Base-by-base conservation (phyloP, 306 rosid genomes). In the Hylodesmum podocarpum region DNA sequence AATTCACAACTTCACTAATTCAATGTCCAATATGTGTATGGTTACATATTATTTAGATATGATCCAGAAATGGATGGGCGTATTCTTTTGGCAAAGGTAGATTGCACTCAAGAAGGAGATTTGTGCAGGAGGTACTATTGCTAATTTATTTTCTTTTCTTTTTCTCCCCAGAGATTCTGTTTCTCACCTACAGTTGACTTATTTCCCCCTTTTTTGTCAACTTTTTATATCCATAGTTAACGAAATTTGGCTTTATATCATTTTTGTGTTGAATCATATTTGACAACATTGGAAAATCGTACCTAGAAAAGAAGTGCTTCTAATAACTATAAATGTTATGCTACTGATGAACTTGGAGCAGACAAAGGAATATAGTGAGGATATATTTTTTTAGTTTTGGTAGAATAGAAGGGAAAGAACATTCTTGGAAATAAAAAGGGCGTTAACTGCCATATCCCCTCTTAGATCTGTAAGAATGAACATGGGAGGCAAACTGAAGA, bases 31-130 rank as follows among this genome's bases (percentile, higher is more conserved):
- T 27, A 14, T 51, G 5, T 73, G 47, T 69, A 53, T 72, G 41
- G 49, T 74, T 84, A 28, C 79, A 58, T 80, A 62, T 70, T 78
- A 31, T 74, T 25, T 86, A 95, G 99, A 81, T 95, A 90, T 78
- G 97, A 95, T 68, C 99, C 96, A 37, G 99, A 95, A 80, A 47
- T 88, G 29, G 99, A 95, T 84, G 97, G 99, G 44, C 93, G 99
- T 36, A 89, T 95, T 72, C 71, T 95, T 81, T 33, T 92, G 85
- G 93, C 73, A 2, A 92, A 89, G 81, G 96, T 95, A 41, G 97
- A 95, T 84, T 95, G 99, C 90, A 95, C 97, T 14, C 40, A 47
- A 71, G 96, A 92, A 61, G 83, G 50, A 67, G 96, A 95, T 76
- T 85, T 95, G 80, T 95, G 99, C 84, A 86, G 81, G 86, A 92